Percentiles rank a stretch among this genome's conserved stretches.
These are phyloP conservation scores for Magnolia officinalis DNA, from an alignment of 164 flowering plant species.

Conservation along the genomic window DNA sequence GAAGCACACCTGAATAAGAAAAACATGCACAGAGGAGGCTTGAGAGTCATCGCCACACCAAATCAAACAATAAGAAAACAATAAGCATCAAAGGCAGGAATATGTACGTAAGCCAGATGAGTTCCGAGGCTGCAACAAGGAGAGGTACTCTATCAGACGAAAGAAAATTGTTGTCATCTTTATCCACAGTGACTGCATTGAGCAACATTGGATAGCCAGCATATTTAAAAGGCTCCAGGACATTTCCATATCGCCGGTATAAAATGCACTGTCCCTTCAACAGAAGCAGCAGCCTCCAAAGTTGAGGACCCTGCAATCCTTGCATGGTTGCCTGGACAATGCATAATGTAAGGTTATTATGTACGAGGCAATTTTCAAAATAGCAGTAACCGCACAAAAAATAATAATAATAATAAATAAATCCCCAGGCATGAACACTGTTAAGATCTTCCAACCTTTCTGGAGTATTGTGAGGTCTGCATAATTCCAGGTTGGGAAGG, in stretches of 20 bases:
- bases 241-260: slow-evolving; percentile 80
- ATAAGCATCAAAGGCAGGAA: slow-evolving; percentile 4
- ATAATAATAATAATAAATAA: neutral
- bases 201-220: slow-evolving; percentile 99
- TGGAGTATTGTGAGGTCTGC: no score
- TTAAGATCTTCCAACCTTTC: neutral
- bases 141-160: slow-evolving; percentile 90
- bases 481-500: no score
- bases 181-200: slow-evolving; percentile 89
- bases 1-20: slow-evolving; percentile 68
- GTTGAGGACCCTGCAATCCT: slow-evolving; percentile 98
- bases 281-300: slow-evolving; percentile 90
- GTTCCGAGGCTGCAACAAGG: slow-evolving; percentile 97
- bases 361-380: neutral
- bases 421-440: neutral
- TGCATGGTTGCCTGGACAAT: slow-evolving; percentile 86
- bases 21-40: neutral
- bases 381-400: neutral
- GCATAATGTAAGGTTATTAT: neutral
- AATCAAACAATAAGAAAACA: slow-evolving; percentile 2
- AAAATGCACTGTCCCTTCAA: slow-evolving; percentile 95
- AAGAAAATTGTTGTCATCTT: slow-evolving; percentile 91
- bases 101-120: slow-evolving; percentile 85
- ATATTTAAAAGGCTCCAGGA: slow-evolving; percentile 96
- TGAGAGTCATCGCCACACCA: slow-evolving; percentile 12